Percentiles rank a stretch among this genome's conserved stretches.
Conservation (phyloP, 2,329 filamentous ascomycete genomes). For the Orbilia quercus region DNA sequence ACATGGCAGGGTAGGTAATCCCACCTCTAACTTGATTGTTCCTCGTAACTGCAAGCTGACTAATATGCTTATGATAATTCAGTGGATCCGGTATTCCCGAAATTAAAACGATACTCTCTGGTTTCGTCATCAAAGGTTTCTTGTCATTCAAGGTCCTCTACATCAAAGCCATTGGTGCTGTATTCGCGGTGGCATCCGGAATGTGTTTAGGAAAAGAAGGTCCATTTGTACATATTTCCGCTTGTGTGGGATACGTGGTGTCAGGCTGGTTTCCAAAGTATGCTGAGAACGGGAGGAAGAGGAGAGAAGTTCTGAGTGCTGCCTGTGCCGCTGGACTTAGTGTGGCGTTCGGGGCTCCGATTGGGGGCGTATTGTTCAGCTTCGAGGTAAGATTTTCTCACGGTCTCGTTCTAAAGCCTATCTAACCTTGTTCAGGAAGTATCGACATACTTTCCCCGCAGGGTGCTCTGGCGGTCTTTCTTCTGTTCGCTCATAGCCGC, state of each 20-base stretch:
- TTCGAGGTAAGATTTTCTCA: constrained; percentile 64
- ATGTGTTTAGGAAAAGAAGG: constrained; percentile 74
- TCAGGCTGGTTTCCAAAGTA: constrained; percentile 70
- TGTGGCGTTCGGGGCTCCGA: constrained; percentile 73
- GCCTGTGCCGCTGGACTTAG: constrained; percentile 70
- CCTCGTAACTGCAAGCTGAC: no score
- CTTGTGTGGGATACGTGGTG: constrained; percentile 70
- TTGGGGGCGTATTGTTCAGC: constrained; percentile 72
- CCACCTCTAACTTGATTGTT: constrained; percentile 18
- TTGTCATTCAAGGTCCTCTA: constrained; percentile 69
- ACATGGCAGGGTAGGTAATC: constrained; percentile 16
- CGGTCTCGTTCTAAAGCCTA: background rate
- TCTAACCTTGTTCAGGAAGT: constrained; percentile 66
- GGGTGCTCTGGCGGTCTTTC: constrained; percentile 71
- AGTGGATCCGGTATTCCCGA: constrained; percentile 72
- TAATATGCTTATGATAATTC: constrained; percentile 63
- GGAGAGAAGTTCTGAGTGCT: constrained; percentile 71
- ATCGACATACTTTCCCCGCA: constrained; percentile 71
- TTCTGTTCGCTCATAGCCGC: constrained; percentile 70
- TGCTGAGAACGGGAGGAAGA: constrained; percentile 69
- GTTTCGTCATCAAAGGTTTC: constrained; percentile 72
- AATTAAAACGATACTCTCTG: constrained; percentile 72
- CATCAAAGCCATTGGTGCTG: constrained; percentile 70
- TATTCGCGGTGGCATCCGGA: constrained; percentile 71
- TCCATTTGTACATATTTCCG: constrained; percentile 72